Evolutionary conservation across 2,329 filamentous ascomycete genomes (phyloP).

Genomic region (Fusarium verrucosum): DNA sequence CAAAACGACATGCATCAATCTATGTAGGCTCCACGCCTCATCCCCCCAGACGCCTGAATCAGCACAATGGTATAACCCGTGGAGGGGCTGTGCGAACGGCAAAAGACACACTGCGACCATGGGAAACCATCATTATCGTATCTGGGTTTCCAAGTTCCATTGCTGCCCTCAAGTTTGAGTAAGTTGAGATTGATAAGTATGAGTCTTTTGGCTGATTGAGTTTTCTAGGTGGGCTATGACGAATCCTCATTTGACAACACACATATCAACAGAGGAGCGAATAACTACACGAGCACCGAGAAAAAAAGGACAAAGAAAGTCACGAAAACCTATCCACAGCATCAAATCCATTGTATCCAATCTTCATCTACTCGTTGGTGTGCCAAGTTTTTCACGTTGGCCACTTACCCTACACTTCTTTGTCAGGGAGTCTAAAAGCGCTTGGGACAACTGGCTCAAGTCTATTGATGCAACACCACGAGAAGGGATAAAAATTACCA

Average conservation of each 20-base stretch:
- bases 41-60: slow-evolving; percentile 81
- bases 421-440: slow-evolving; percentile 69
- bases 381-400: slow-evolving; percentile 83
- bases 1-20: slow-evolving; percentile 72
- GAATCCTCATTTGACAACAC: slow-evolving; percentile 81
- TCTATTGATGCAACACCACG: slow-evolving; percentile 59
- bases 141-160: slow-evolving; percentile 89
- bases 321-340: slow-evolving; percentile 66
- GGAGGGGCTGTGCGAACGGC: slow-evolving; percentile 85
- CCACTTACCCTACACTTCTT: slow-evolving; percentile 86
- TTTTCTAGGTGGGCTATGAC: slow-evolving; percentile 84
- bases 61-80: slow-evolving; percentile 87
- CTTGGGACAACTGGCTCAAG: slow-evolving; percentile 71
- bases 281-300: slow-evolving; percentile 61
- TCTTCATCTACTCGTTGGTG: slow-evolving; percentile 80
- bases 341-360: slow-evolving; percentile 79
- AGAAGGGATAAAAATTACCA: slow-evolving; percentile 61
- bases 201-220: background rate
- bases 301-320: slow-evolving; percentile 62
- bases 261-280: slow-evolving; percentile 74
- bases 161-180: slow-evolving; percentile 94
- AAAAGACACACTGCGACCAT: slow-evolving; percentile 74
- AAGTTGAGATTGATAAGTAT: slow-evolving; percentile 47
- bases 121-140: slow-evolving; percentile 89
- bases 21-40: slow-evolving; percentile 96